A percentile compares a stretch with the other conserved stretches of the same genome.
These are phyloP conservation scores for Alternaria arbusti DNA, from an alignment of 2,329 filamentous ascomycete species.

Conservation along the genomic window DNA sequence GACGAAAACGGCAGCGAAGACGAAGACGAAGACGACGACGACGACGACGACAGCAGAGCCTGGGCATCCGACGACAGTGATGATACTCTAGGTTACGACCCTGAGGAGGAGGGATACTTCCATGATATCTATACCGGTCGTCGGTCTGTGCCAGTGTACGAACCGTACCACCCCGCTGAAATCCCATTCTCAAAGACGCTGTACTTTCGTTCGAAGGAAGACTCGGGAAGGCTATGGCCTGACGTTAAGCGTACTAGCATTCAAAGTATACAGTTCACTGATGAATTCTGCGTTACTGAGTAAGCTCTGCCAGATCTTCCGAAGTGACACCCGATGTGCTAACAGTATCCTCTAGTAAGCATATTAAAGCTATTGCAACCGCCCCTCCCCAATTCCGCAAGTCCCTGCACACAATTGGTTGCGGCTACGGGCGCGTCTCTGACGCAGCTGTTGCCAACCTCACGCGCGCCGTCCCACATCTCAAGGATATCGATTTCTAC, in stretches of 20 bases:
- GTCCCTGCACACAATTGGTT: fast-evolving
- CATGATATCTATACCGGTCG: neutral
- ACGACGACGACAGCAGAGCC: neutral
- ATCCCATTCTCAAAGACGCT: fast-evolving
- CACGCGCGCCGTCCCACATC: neutral
- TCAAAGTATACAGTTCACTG: neutral
- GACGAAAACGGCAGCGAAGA: neutral
- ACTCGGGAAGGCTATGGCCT: neutral
- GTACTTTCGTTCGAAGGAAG: neutral
- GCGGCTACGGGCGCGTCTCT: fast-evolving
- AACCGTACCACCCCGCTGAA: neutral
- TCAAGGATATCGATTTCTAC: neutral
- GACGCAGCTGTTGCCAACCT: neutral
- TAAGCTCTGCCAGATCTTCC: neutral
- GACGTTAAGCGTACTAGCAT: neutral
- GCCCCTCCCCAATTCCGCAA: neutral
- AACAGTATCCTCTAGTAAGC: neutral
- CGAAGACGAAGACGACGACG: neutral
- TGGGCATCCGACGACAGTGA: neutral
- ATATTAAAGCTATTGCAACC: neutral
- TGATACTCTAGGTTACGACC: neutral
- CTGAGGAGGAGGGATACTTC: neutral
- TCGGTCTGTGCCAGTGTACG: neutral
- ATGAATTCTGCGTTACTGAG: neutral
- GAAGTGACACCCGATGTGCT: neutral